Conservation (phyloP, 192 early-diverging fungal species). For the Coemansia sp. region DNA sequence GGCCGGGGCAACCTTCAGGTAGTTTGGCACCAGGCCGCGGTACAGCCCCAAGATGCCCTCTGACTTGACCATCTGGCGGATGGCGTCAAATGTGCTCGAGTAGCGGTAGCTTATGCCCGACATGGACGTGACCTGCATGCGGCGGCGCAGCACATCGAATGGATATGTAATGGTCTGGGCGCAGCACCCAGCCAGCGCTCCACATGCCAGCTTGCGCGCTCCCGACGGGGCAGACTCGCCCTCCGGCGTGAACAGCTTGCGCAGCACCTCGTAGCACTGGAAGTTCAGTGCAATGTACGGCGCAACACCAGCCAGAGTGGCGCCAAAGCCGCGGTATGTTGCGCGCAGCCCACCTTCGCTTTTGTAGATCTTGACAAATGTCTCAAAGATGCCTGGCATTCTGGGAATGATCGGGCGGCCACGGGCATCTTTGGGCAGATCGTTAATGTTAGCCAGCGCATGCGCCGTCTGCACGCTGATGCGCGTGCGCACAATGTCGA, state of each 20-base stretch:
- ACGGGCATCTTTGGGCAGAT: slow-evolving; percentile 43
- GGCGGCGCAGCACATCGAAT: slow-evolving; percentile 72
- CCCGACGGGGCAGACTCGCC: slow-evolving; percentile 62
- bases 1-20: slow-evolving; percentile 82
- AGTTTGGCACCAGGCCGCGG: slow-evolving; percentile 78
- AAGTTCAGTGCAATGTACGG: slow-evolving; percentile 84
- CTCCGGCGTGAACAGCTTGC: slow-evolving; percentile 64
- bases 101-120: slow-evolving; percentile 69
- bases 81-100: slow-evolving; percentile 68
- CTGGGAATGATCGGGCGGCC: slow-evolving; percentile 58
- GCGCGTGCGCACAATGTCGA: slow-evolving; percentile 78
- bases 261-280: slow-evolving; percentile 76
- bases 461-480: slow-evolving; percentile 72
- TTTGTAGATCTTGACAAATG: slow-evolving; percentile 63
- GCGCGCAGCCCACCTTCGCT: slow-evolving; percentile 74
- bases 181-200: slow-evolving; percentile 75
- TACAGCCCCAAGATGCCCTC: slow-evolving; percentile 74
- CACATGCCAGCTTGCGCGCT: slow-evolving; percentile 65
- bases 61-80: slow-evolving; percentile 59
- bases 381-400: slow-evolving; percentile 69
- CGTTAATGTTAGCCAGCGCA: slow-evolving; percentile 48
- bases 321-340: slow-evolving; percentile 70
- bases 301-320: slow-evolving; percentile 73
- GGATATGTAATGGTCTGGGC: slow-evolving; percentile 84
- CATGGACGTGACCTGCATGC: slow-evolving; percentile 81